Percentiles rank a stretch among this genome's conserved stretches.
phyloP scores from a whole-genome alignment of 2,329 filamentous ascomycete species.

The Ceratocystis eucalypticola region DNA sequence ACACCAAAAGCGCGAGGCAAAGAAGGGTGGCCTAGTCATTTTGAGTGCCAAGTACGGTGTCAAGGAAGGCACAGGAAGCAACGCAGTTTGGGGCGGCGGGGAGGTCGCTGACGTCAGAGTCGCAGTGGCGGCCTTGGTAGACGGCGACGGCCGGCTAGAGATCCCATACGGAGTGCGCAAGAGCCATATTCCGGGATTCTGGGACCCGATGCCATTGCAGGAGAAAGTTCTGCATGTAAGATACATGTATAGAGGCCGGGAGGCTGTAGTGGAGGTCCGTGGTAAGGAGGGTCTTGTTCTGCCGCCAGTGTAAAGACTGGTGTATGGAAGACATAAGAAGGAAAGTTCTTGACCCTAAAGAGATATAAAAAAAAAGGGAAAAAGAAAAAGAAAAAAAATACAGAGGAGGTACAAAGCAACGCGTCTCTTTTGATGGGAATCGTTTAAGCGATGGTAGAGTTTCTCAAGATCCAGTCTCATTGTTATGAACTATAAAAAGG shows the following conservation, averaged over 20 bases:
- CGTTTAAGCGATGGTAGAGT: neutral
- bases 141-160: constrained; percentile 26
- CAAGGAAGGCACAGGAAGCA: constrained; percentile 19
- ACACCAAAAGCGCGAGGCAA: constrained; percentile 27
- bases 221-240: constrained; percentile 35
- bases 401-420: neutral
- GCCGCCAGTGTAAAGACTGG: neutral
- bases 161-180: constrained; percentile 33
- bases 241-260: constrained; percentile 27
- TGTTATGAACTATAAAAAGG: constrained; percentile 5
- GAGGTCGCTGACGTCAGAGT: constrained; percentile 39
- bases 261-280: constrained; percentile 26
- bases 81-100: constrained; percentile 26
- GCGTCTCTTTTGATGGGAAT: neutral
- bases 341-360: too few species aligned
- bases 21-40: constrained; percentile 33
- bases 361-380: neutral
- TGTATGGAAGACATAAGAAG: neutral
- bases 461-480: constrained; percentile 7
- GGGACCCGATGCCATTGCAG: constrained; percentile 34
- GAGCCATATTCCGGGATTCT: constrained; percentile 36
- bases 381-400: neutral
- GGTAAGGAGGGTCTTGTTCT: constrained; percentile 27
- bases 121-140: constrained; percentile 34
- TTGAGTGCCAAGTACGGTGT: constrained; percentile 37